Conservation (phyloP, 2,329 filamentous ascomycete genomes). For the Hortaea werneckii region DNA sequence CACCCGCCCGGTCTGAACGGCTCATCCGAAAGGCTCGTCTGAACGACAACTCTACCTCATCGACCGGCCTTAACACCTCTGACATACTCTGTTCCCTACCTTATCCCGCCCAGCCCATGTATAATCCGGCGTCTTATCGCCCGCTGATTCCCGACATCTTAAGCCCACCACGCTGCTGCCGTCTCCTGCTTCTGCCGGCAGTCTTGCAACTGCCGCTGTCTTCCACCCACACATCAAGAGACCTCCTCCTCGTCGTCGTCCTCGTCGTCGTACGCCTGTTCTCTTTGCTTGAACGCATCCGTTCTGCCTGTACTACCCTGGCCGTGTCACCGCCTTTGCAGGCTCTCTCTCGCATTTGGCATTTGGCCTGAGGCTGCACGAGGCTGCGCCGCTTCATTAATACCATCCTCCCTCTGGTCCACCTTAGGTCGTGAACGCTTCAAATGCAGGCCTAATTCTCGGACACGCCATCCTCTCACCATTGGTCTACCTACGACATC, state of each 20-base stretch:
- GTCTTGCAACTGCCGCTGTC: conserved; percentile 1
- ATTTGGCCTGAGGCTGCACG: too few relatives aligned
- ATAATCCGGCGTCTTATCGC: not conserved
- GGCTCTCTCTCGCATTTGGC: not conserved
- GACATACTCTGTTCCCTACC: not conserved
- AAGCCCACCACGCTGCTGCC: not conserved
- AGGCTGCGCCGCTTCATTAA: not conserved
- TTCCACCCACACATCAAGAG: not conserved
- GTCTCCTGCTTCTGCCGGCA: not conserved
- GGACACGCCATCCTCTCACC: not conserved
- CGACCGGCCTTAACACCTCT: not conserved
- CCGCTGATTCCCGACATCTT: not conserved
- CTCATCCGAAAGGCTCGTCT: too few relatives aligned
- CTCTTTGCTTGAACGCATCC: not conserved
- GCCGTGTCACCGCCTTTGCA: not conserved
- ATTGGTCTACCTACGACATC: not conserved
- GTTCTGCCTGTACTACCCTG: not conserved
- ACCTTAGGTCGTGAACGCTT: not conserved
- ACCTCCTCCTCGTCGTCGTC: not conserved
- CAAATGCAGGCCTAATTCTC: too few relatives aligned
- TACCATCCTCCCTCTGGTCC: not conserved
- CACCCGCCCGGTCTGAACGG: too few relatives aligned
- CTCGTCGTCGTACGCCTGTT: not conserved
- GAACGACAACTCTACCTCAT: too few relatives aligned
- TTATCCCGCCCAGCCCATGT: not conserved